Conservation (phyloP, 163 green algal species). For the Prototheca stagnorum region DNA sequence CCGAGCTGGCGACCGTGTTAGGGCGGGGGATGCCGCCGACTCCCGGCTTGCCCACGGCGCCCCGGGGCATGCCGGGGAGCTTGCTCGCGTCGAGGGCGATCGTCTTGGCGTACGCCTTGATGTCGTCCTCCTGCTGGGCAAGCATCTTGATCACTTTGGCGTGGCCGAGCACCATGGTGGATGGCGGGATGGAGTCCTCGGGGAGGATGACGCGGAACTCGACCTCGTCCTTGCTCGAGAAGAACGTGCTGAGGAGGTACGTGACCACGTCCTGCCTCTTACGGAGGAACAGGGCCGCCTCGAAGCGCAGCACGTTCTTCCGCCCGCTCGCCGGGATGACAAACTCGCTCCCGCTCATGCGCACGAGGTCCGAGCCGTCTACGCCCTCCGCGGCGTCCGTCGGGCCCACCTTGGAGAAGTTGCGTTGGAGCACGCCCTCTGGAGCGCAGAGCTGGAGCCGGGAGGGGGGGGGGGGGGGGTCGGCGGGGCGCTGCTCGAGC, state of each 20-base stretch:
- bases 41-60: no score
- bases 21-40: no score
- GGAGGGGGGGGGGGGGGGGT: no score
- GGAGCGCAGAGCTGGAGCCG: conserved; percentile 3
- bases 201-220: conserved; percentile 12
- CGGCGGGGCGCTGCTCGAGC: no score
- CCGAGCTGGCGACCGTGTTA: no score
- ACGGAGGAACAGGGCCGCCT: conserved; percentile 9
- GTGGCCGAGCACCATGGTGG: conserved; percentile 14
- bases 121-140: conserved; percentile 4
- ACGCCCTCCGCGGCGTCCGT: neutral
- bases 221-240: conserved; percentile 3
- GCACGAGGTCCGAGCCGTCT: conserved; percentile 15
- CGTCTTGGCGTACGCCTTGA: conserved; percentile 8
- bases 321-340: conserved; percentile 11
- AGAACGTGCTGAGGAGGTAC: neutral
- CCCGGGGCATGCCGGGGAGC: no score
- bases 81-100: no score
- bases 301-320: no score
- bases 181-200: conserved; percentile 1
- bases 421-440: conserved; percentile 9
- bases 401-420: conserved; percentile 11
- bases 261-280: conserved; percentile 18
- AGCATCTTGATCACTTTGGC: neutral
- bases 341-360: conserved; percentile 8